Conservation (phyloP, 148 eudicot genomes). For the Fagopyrum homotropicum region DNA sequence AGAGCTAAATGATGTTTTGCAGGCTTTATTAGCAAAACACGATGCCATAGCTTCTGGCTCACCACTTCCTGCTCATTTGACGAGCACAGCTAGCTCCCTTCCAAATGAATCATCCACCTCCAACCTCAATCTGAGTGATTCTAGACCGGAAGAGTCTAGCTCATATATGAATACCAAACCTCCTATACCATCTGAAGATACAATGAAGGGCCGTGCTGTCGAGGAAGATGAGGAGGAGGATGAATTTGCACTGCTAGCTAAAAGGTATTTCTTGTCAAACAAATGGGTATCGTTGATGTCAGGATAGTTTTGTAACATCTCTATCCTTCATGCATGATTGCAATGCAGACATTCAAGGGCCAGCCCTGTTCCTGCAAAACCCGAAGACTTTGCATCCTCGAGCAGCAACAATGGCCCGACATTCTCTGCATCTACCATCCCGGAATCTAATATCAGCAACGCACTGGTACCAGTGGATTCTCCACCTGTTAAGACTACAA, state of each 20-base stretch:
- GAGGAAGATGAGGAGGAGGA: slow-evolving; percentile 86
- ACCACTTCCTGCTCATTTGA: slow-evolving; percentile 44
- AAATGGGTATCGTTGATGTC: slow-evolving; percentile 1
- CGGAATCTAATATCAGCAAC: slow-evolving; percentile 25
- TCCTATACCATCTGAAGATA: slow-evolving; percentile 21
- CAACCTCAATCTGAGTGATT: slow-evolving; percentile 28
- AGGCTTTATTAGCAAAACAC: slow-evolving; percentile 70
- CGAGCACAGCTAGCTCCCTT: slow-evolving; percentile 17
- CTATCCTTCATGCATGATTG: slow-evolving; percentile 1
- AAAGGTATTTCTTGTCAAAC: slow-evolving; percentile 39
- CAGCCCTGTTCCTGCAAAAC: slow-evolving; percentile 22
- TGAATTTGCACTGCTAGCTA: slow-evolving; percentile 70
- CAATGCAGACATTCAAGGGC: slow-evolving; percentile 70
- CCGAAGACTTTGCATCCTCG: slow-evolving; percentile 34
- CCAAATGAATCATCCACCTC: slow-evolving; percentile 19
- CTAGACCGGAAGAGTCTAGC: slow-evolving; percentile 16
- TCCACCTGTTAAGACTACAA: slow-evolving; percentile 33
- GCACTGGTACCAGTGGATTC: slow-evolving; percentile 57
- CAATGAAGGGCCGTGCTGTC: slow-evolving; percentile 24
- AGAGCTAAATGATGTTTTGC: slow-evolving; percentile 76
- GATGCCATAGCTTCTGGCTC: slow-evolving; percentile 82
- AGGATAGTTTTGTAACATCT: not conserved
- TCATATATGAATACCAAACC: slow-evolving; percentile 26
- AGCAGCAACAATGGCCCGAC: slow-evolving; percentile 20
- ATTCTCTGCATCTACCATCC: slow-evolving; percentile 16